Base-by-base conservation (phyloP, 352 stramenopile genomes). In the Peronospora farinosa region DNA sequence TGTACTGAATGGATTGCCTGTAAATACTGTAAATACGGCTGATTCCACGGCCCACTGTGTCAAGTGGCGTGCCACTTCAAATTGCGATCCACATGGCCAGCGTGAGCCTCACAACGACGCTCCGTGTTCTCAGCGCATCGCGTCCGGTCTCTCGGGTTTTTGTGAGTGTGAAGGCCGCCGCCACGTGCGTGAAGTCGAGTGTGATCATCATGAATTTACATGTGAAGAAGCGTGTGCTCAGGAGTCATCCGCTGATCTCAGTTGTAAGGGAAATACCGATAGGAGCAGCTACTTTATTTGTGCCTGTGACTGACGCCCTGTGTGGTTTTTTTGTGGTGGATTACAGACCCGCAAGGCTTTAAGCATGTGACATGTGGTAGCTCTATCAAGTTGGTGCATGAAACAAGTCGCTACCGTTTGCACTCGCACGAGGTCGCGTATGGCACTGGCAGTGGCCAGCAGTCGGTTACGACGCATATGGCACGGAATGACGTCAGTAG, bases 381-480 rank as follows among this genome's bases (percentile, higher is more conserved):
- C 52, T 84, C 79, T 37, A 86, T 92, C 51, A 92, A 92, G 60
- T 57, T 92, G 16, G 79, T 89, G 28, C 76, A 92, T 40, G 79
- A 90, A 46, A 37, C 47, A 9, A 84, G 60, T 45, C 77, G 82
- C 48, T 90, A 86, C 41, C 82, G 82, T 27, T 51, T 92, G 40
- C 82, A 92, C 65, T 92, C 82, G 47, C 82, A 92, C 48, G 82
- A 89, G 50, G 86, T 92, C 49, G 58, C 65, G 36, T 92, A 91
- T 45, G 82, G 82, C 12, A 80, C 63, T 17, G 82, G 82, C 31
- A 92, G 82, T 42, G 65, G 72, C 2, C 82, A 92, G 63, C 82
- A 92, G 66, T 92, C 78, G 15, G 56, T 92, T 38, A 92, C 82
- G 8, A 62, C 79, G 19, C 69, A 87, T 57, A 56, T 64, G 30